Evolutionary conservation across 305 asterid genomes (phyloP), one percentile per base, ranked within the genome.

Genomic region (Salvia sclarea): DNA sequence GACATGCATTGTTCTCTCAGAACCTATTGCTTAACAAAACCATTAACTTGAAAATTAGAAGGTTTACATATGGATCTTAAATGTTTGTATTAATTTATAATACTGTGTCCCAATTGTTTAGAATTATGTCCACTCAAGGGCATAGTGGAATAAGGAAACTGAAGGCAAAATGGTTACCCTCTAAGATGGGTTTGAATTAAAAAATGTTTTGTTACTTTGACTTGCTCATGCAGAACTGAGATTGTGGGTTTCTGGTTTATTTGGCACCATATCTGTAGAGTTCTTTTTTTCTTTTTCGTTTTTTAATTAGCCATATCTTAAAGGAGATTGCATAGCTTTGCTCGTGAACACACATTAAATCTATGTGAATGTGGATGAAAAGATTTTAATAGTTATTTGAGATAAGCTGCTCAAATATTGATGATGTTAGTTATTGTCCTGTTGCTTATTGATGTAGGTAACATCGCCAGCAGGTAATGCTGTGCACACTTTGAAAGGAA

Each of bases 401-500:
- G 53, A 58, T 50, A 43, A 48, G 38, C 33, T 54, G 31, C 70
- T 43, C 64, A 43, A 57, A 69, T 49, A 35, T 72, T 44, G 57
- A 65, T 59, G 24, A 21, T 65, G 16, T 17, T 55, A 13, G 33
- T 58, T 47, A 18, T 24, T 16, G 48, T 64, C 55, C 25, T 70
- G 49, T 74, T 64, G 73, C 59, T 69, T 74, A 64, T 68, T 58
- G 53, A 44, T 83, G 73, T 72, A 94, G 98, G 97, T 83, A 66
- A 82, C 98, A 55, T 84, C 95, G 69, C 97, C 96, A 2, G 85
- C 80, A 20, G 96, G 87, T 64, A 86, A 73, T 62, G 61, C 40
- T 2, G 95, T 86, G 70, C 91, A 88, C 53, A 64, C 82, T 1
- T 24, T 87, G 81, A 94, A 86, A 78, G 98, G 97, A 82, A 84